A percentile compares a stretch with the other conserved stretches of the same genome.
phyloP scores from a whole-genome alignment of 192 early-diverging fungal genomes.

The Backusella australiensis region DNA sequence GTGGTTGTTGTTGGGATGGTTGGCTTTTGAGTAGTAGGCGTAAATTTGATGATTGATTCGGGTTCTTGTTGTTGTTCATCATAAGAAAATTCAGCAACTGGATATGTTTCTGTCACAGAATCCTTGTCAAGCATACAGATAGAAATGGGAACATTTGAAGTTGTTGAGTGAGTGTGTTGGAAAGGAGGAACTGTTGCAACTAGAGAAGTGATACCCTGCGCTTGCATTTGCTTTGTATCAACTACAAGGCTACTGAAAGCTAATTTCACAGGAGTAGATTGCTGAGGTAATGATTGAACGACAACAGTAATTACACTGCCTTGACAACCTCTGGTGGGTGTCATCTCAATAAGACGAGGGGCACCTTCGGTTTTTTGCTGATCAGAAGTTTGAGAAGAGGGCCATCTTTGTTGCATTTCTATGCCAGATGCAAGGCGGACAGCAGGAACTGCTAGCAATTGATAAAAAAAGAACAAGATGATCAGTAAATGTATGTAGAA shows the following conservation, averaged over 20 bases:
- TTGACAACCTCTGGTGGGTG: conserved; percentile 12
- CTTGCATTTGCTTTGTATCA: conserved; percentile 47
- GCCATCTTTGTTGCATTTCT: conserved; percentile 22
- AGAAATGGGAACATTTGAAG: conserved; percentile 42
- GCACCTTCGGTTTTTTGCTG: not conserved
- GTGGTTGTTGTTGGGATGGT: not conserved
- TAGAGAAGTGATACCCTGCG: conserved; percentile 41
- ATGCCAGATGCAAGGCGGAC: conserved; percentile 27
- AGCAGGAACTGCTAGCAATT: conserved; percentile 12
- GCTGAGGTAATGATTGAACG: conserved; percentile 12
- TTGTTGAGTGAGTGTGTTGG: conserved; percentile 37
- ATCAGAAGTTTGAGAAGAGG: not conserved
- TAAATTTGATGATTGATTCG: not conserved
- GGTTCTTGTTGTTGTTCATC: not conserved
- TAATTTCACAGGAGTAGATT: conserved; percentile 26
- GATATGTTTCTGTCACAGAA: conserved; percentile 42
- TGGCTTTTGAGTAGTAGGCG: not conserved
- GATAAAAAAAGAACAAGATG: not conserved
- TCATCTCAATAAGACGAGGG: conserved; percentile 14
- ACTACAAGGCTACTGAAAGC: conserved; percentile 49
- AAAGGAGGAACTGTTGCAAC: conserved; percentile 44
- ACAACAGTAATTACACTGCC: conserved; percentile 27
- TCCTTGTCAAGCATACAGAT: conserved; percentile 45
- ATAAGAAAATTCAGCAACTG: conserved; percentile 43
- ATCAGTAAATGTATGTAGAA: not conserved